Conservation (phyloP, 768 basidiomycete genomes). For the Termitomyces sp. region DNA sequence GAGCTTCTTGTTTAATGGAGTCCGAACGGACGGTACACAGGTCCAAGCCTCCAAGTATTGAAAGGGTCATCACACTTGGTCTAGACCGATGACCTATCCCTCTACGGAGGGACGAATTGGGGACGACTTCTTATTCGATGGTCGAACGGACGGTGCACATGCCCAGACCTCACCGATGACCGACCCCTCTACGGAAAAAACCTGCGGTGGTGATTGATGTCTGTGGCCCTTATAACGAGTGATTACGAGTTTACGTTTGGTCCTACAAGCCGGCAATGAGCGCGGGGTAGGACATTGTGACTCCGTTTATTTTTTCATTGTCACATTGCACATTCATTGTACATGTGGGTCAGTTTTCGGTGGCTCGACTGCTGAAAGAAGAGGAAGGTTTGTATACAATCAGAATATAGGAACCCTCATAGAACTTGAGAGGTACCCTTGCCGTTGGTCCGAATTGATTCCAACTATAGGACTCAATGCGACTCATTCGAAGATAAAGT, state of each 20-base stretch:
- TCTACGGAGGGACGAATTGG: no score
- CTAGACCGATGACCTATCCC: no score
- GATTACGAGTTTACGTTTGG: no score
- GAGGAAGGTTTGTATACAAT: neutral
- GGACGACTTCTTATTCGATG: no score
- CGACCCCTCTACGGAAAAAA: no score
- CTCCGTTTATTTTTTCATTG: neutral
- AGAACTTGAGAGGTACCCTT: neutral
- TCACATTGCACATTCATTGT: neutral
- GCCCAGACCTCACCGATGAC: no score
- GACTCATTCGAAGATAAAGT: neutral
- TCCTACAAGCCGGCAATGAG: neutral
- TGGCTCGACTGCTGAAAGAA: neutral
- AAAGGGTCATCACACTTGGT: constrained; percentile 4
- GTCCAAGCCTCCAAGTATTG: constrained; percentile 15
- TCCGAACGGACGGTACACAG: constrained; percentile 8
- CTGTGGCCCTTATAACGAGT: no score
- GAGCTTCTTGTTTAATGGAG: constrained; percentile 22
- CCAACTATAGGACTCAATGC: neutral
- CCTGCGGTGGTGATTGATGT: no score
- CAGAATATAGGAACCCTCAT: neutral
- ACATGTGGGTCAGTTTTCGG: neutral
- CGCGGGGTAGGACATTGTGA: neutral
- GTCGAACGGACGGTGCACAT: no score
- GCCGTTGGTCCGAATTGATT: neutral